phyloP scores from a whole-genome alignment of 768 basidiomycete species.

The Krasilnikovozyma curviuscula region DNA sequence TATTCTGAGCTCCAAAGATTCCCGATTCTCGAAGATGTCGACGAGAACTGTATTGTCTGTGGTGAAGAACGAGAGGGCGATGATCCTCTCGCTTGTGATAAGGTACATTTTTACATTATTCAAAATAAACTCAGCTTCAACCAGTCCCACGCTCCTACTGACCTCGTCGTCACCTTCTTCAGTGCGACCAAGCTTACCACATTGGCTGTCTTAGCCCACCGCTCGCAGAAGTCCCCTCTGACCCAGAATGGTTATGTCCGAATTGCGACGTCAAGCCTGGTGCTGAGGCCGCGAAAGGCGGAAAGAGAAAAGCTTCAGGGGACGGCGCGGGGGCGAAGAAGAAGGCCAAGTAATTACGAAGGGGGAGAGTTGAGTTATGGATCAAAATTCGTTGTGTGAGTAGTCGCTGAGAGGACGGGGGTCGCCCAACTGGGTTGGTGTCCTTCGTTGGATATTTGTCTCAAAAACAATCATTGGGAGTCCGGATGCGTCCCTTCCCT shows the following conservation, averaged over 20 bases:
- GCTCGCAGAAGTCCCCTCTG: conserved; percentile 54
- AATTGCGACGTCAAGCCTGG: not conserved
- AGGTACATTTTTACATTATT: not conserved
- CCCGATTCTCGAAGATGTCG: not conserved
- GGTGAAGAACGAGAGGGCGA: not conserved
- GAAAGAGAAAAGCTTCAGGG: too few species aligned
- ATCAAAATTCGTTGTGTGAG: too few species aligned
- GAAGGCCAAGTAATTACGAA: too few species aligned
- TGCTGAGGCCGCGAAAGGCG: too few species aligned
- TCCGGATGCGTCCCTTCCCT: too few species aligned
- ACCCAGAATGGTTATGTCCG: conserved; percentile 42
- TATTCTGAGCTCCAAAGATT: conserved; percentile 7
- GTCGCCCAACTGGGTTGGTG: too few species aligned
- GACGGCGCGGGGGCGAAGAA: too few species aligned
- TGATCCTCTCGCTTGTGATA: not conserved
- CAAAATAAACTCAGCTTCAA: not conserved
- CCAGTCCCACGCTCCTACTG: not conserved
- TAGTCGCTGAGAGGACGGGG: too few species aligned
- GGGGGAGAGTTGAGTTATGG: too few species aligned
- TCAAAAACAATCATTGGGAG: too few species aligned
- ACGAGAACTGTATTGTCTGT: not conserved
- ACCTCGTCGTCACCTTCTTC: not conserved
- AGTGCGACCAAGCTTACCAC: conserved; percentile 86
- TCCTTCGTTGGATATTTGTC: too few species aligned
- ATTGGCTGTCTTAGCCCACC: conserved; percentile 62